Conservation (phyloP, 371 early-diverging fungal species). For the Mucor indicus region DNA sequence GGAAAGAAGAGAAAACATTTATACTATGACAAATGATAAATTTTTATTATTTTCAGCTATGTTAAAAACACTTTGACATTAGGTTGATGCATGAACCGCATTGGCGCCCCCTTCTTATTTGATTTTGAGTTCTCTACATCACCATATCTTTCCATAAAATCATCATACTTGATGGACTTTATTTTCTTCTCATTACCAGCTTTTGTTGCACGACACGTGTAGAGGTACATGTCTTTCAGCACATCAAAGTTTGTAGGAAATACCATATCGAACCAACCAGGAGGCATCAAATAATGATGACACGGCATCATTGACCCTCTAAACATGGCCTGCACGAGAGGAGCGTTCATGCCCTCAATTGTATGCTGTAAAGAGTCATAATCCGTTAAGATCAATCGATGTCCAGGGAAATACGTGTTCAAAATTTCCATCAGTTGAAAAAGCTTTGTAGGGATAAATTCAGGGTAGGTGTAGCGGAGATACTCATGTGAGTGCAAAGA, state of each 20-base stretch:
- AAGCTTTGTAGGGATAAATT: slow-evolving; percentile 92
- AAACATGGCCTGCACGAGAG: slow-evolving; percentile 88
- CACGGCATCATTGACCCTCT: slow-evolving; percentile 89
- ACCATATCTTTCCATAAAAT: slow-evolving; percentile 79
- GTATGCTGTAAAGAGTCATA: slow-evolving; percentile 83
- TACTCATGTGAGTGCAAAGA: too few species aligned
- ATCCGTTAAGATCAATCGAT: slow-evolving; percentile 88
- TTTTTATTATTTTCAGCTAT: too few species aligned
- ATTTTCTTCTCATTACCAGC: slow-evolving; percentile 43
- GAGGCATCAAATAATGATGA: slow-evolving; percentile 91
- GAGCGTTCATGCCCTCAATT: slow-evolving; percentile 79
- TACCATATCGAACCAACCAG: slow-evolving; percentile 98
- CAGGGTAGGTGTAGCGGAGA: slow-evolving; percentile 50
- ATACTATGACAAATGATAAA: too few species aligned
- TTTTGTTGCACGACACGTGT: slow-evolving; percentile 53
- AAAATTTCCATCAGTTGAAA: slow-evolving; percentile 75
- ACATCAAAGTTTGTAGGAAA: slow-evolving; percentile 96
- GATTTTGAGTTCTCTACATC: slow-evolving; percentile 76
- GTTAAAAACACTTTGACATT: not conserved
- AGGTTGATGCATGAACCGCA: not conserved
- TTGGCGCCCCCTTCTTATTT: slow-evolving; percentile 58
- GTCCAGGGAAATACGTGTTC: slow-evolving; percentile 78
- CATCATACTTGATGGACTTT: slow-evolving; percentile 72
- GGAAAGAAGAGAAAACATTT: too few species aligned
- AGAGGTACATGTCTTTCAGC: slow-evolving; percentile 71